These are phyloP conservation scores for Solanum hybrid DNA, from an alignment of 305 asterid genomes.

Conservation along the genomic window DNA sequence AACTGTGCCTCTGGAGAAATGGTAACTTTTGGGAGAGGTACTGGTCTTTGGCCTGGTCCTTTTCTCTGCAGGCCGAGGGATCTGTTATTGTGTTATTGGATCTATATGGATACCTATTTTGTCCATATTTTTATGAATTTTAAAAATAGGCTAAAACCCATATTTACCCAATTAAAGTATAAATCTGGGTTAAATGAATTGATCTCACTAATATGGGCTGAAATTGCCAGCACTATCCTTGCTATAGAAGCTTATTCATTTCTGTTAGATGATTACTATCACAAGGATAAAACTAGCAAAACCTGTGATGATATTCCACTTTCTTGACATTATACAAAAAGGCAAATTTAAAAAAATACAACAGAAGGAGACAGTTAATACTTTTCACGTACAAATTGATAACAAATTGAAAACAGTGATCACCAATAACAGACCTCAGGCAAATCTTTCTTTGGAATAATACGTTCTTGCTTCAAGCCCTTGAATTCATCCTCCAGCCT, in stretches of 20 bases:
- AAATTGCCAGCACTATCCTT: background rate
- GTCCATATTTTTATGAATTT: background rate
- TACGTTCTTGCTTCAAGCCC: background rate
- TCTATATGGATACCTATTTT: background rate
- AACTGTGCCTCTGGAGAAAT: slow-evolving; percentile 14
- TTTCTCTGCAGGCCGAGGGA: slow-evolving; percentile 21
- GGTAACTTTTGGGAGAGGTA: slow-evolving; percentile 22
- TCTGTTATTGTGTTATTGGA: background rate
- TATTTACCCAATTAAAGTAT: background rate
- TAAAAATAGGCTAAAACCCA: background rate
- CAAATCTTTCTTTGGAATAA: background rate
- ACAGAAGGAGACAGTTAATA: background rate
- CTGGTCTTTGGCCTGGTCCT: slow-evolving; percentile 13
- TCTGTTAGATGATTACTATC: background rate
- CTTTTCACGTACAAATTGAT: background rate
- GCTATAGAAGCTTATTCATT: background rate
- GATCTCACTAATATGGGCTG: background rate
- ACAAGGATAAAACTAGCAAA: background rate
- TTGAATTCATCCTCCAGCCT: background rate
- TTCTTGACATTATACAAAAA: background rate
- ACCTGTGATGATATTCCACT: background rate
- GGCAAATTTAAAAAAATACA: background rate
- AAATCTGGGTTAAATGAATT: background rate
- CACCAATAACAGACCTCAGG: background rate
- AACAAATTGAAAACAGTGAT: background rate